A percentile compares a stretch with the other conserved stretches of the same genome.
Conservation (phyloP, 805 yeast genomes). For the Nakazawaea ishiwadae region DNA sequence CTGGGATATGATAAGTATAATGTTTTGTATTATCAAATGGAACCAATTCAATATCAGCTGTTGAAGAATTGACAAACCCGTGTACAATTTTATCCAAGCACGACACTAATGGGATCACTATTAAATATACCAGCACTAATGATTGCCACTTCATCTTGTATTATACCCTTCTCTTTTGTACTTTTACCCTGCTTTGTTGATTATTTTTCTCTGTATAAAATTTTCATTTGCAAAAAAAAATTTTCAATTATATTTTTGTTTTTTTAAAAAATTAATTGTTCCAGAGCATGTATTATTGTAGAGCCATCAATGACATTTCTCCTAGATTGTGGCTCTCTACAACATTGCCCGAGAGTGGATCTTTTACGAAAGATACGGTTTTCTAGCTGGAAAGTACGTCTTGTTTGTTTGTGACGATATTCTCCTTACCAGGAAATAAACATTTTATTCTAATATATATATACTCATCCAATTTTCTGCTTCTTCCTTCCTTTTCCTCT, state of each 20-base stretch:
- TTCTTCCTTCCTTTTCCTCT: not conserved
- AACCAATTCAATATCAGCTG: not conserved
- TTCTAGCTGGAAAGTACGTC: conserved; percentile 14
- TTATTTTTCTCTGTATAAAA: not conserved
- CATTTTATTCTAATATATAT: not conserved
- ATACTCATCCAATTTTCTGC: not conserved
- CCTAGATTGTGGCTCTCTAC: conserved; percentile 12
- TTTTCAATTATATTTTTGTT: not conserved
- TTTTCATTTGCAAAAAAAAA: not conserved
- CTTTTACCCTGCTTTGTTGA: not conserved
- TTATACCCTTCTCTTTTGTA: not conserved
- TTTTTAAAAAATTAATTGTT: conserved; percentile 8
- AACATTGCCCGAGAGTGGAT: conserved; percentile 14
- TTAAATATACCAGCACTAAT: not conserved
- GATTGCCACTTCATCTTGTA: not conserved
- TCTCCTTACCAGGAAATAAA: conserved; percentile 14
- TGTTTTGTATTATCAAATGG: not conserved
- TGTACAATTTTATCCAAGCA: not conserved
- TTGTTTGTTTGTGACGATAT: conserved; percentile 6
- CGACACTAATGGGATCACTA: not conserved
- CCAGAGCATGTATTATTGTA: conserved; percentile 14
- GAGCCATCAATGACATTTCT: conserved; percentile 9
- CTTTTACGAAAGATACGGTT: conserved; percentile 7
- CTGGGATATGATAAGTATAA: not conserved
- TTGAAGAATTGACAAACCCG: not conserved